phyloP scores from a whole-genome alignment of 148 eudicot genomes.

The Fagopyrum tataricum region DNA sequence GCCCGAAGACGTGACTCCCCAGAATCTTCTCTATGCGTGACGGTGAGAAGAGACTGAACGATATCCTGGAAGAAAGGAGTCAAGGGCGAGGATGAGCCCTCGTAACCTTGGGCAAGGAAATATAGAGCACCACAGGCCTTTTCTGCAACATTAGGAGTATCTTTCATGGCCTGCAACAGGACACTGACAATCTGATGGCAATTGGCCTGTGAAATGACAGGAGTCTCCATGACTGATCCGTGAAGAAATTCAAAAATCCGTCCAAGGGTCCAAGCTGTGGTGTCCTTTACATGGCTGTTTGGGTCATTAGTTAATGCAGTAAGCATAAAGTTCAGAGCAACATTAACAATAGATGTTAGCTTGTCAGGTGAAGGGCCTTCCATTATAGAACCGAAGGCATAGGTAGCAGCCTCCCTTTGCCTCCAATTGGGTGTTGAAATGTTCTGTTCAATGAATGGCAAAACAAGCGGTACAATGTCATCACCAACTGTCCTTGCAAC shows the following conservation, averaged over 20 bases:
- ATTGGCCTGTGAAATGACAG: slow-evolving; percentile 65
- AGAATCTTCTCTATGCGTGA: slow-evolving; percentile 82
- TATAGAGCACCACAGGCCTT: slow-evolving; percentile 96
- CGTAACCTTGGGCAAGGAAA: slow-evolving; percentile 90
- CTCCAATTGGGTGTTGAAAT: slow-evolving; percentile 85
- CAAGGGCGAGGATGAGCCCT: slow-evolving; percentile 67
- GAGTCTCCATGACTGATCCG: slow-evolving; percentile 58
- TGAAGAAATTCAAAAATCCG: slow-evolving; percentile 90
- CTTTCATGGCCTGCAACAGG: slow-evolving; percentile 82
- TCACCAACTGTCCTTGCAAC: slow-evolving; percentile 89
- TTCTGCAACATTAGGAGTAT: slow-evolving; percentile 90
- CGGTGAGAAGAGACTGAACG: slow-evolving; percentile 75
- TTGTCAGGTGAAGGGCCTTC: slow-evolving; percentile 95
- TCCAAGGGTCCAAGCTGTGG: slow-evolving; percentile 96
- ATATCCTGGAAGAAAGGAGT: slow-evolving; percentile 84
- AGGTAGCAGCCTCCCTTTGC: slow-evolving; percentile 88
- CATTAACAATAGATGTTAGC: slow-evolving; percentile 70
- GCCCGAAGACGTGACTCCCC: slow-evolving; percentile 77
- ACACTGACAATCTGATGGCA: slow-evolving; percentile 82
- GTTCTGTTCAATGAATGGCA: slow-evolving; percentile 90
- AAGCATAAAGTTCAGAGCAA: slow-evolving; percentile 84
- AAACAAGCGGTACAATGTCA: slow-evolving; percentile 86
- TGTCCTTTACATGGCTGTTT: slow-evolving; percentile 91
- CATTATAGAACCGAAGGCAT: slow-evolving; percentile 91
- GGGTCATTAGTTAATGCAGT: slow-evolving; percentile 79